Percentiles rank a stretch among this genome's conserved stretches.
phyloP scores from a whole-genome alignment of 805 yeast species.

The Naumovozyma castellii region DNA sequence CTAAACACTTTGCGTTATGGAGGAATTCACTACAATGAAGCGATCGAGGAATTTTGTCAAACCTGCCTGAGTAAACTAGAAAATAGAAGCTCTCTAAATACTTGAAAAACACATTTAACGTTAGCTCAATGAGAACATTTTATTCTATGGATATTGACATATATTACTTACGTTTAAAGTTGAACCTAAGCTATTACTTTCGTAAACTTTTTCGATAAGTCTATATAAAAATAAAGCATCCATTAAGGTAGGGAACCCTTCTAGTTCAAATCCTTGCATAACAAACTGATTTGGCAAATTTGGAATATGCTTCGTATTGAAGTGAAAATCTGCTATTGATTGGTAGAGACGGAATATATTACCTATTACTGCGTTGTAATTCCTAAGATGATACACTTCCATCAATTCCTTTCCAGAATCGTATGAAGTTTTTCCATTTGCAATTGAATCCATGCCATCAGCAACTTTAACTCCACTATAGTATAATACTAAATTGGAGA shows the following conservation, averaged over 20 bases:
- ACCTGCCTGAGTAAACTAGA: constrained; percentile 10
- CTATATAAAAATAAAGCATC: constrained; percentile 15
- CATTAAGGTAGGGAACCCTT: constrained; percentile 16
- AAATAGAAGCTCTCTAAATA: neutral
- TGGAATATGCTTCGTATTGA: constrained; percentile 1
- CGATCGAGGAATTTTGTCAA: constrained; percentile 55
- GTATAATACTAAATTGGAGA: constrained; percentile 15
- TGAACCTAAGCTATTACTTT: constrained; percentile 8
- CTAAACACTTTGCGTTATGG: constrained; percentile 46
- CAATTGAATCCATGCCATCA: neutral
- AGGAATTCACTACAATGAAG: constrained; percentile 51
- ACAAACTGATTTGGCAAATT: constrained; percentile 1
- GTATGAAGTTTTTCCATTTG: constrained; percentile 1
- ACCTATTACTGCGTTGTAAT: constrained; percentile 17
- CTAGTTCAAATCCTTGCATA: constrained; percentile 10
- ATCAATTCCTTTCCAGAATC: constrained; percentile 11
- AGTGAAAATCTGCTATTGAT: constrained; percentile 12
- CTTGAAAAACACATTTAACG: neutral
- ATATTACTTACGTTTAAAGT: constrained; percentile 7
- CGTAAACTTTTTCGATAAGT: constrained; percentile 10
- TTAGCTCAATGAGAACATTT: neutral
- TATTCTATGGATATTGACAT: neutral
- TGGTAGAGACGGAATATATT: constrained; percentile 14
- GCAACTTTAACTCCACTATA: constrained; percentile 13
- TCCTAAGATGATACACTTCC: constrained; percentile 17